Base-by-base conservation (phyloP, 306 rosid genomes). In the Vigna mungo region DNA sequence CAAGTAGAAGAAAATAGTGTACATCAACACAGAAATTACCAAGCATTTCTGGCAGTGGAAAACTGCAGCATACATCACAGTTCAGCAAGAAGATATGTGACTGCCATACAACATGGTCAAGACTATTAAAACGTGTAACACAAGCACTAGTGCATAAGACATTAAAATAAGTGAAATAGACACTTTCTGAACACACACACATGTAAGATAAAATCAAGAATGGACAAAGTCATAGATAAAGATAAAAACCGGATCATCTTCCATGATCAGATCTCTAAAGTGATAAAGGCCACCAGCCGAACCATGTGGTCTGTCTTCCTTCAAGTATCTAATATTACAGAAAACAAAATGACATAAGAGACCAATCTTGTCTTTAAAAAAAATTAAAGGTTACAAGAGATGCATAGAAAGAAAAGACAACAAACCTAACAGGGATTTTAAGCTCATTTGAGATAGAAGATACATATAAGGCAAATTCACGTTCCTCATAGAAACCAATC, bases 391-490 rank as follows among this genome's bases (percentile, higher is more conserved):
- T 36, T 17, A 21, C 14, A 68, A 9, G 15, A 47, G 74, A 76
- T 47, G 65, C 71, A 61, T 21, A 11, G 21, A 36, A 46, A 12
- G 23, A 72, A 62, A 61, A 34, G 30, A 36, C 80, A 58, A 20
- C 71, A 70, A 64, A 88, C 97, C 97, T 95, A 65, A 95, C 96
- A 49, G 99, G 97, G 62, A 95, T 78, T 84, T 87, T 92, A 51
- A 95, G 97, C 81, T 95, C 97, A 73, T 87, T 90, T n/a, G 99
- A 95, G 80, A 95, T 87, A 18, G 99, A 87, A 13, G 98, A 95
- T 0, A 90, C 90, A 61, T 89, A 92, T 54, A 92, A 80, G 0
- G 99, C 90, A 8, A 95, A 89, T 71, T 95, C 99, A 17, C 97
- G 99, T 74, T 92, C 99, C 82, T 95, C 97, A 2, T 95, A 92